phyloP scores from a whole-genome alignment of 139 green algal genomes.

The Tetraselmis chui region DNA sequence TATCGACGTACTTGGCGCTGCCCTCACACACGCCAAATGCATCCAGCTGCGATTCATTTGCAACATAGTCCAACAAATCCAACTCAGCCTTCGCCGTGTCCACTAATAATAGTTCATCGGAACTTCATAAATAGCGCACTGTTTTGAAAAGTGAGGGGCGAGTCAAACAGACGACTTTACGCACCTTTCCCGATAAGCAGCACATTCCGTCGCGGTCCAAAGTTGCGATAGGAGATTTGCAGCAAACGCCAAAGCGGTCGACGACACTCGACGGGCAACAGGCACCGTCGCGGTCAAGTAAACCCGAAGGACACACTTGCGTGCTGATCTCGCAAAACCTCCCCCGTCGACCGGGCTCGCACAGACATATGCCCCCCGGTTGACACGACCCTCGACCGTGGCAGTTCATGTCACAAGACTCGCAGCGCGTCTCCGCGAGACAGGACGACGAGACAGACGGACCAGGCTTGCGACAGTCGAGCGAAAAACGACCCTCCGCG shows the following conservation, averaged over 20 bases:
- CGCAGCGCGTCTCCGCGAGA: not conserved
- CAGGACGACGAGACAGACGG: not conserved
- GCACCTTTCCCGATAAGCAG: not conserved
- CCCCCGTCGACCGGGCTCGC: not conserved
- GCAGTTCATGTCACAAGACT: not conserved
- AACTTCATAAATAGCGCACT: too few species aligned
- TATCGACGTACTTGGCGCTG: not conserved
- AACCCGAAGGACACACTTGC: not conserved
- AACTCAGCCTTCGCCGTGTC: too few species aligned
- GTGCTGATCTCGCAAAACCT: not conserved
- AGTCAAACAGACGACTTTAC: too few species aligned
- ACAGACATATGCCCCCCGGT: not conserved
- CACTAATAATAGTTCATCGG: too few species aligned
- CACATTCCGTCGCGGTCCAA: not conserved
- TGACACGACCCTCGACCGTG: not conserved
- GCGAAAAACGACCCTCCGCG: not conserved
- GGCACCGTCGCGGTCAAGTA: not conserved
- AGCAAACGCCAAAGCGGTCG: not conserved
- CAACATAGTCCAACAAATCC: too few species aligned
- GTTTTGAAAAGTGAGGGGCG: too few species aligned
- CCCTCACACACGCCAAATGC: not conserved
- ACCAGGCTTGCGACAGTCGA: not conserved
- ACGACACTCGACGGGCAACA: not conserved
- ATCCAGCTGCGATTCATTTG: not conserved
- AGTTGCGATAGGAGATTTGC: not conserved